These are phyloP conservation scores for Trichoderma asperellum DNA, from an alignment of 2,329 filamentous ascomycete species.

Conservation along the genomic window DNA sequence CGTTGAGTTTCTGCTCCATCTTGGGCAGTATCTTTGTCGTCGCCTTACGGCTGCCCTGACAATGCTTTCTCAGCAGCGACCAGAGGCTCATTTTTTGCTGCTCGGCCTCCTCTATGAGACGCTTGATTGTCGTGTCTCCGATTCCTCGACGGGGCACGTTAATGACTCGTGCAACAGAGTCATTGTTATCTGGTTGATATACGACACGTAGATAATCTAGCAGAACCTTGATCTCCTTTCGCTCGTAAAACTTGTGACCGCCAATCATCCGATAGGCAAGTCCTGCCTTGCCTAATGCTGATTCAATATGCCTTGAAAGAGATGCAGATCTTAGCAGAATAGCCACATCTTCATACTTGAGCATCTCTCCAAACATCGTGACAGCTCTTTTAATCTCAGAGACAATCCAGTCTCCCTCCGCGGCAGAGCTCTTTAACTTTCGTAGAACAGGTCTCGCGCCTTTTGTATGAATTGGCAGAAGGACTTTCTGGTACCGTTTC, in stretches of 20 bases:
- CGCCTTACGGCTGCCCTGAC: constrained; percentile 52
- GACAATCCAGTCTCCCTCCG: constrained; percentile 88
- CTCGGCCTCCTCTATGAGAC: constrained; percentile 77
- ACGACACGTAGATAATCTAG: constrained; percentile 88
- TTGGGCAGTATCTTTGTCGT: constrained; percentile 55
- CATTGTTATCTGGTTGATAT: constrained; percentile 82
- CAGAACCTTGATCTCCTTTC: constrained; percentile 82
- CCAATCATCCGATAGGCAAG: constrained; percentile 92
- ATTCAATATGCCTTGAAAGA: constrained; percentile 84
- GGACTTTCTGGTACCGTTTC: constrained; percentile 74
- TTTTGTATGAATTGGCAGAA: constrained; percentile 78
- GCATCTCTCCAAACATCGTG: constrained; percentile 71
- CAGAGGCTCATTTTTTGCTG: constrained; percentile 71
- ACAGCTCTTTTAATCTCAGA: constrained; percentile 75
- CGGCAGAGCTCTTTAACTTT: constrained; percentile 67
- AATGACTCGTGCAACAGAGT: constrained; percentile 80
- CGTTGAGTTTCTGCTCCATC: constrained; percentile 58
- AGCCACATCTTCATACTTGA: constrained; percentile 78
- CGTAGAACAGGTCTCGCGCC: constrained; percentile 82
- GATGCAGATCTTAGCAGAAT: constrained; percentile 84
- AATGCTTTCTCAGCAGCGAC: constrained; percentile 66
- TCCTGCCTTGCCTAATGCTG: constrained; percentile 76
- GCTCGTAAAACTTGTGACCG: constrained; percentile 88
- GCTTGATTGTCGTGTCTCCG: constrained; percentile 76
- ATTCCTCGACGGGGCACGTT: constrained; percentile 83